These are phyloP conservation scores for Zymoseptoria crescenta DNA, from an alignment of 2,329 filamentous ascomycete genomes.

Conservation along the genomic window DNA sequence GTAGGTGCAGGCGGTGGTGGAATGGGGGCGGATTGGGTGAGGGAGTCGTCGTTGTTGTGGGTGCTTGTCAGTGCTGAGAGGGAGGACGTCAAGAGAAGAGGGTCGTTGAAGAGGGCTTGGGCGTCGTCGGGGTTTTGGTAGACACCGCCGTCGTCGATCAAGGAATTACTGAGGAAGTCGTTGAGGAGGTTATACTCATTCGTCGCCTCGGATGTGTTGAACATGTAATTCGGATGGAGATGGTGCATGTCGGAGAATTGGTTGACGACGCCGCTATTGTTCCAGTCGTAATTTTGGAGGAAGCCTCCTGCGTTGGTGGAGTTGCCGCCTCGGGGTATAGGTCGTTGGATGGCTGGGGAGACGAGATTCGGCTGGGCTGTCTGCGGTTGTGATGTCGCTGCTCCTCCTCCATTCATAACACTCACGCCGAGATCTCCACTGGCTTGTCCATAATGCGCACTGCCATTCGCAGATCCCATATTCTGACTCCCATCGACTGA, in stretches of 20 bases:
- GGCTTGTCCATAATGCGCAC: slow-evolving; percentile 7
- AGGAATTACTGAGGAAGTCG: slow-evolving; percentile 87
- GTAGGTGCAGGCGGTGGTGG: slow-evolving; percentile 15
- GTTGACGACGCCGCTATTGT: slow-evolving; percentile 66
- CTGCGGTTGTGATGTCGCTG: slow-evolving; percentile 39
- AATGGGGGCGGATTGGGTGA: slow-evolving; percentile 21
- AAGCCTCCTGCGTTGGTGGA: slow-evolving; percentile 44
- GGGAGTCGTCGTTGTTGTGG: slow-evolving; percentile 26
- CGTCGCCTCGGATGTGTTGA: slow-evolving; percentile 84
- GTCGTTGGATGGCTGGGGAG: slow-evolving; percentile 55
- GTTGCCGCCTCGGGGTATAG: slow-evolving; percentile 29
- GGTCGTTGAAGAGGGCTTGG: slow-evolving; percentile 52
- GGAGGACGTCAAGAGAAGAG: slow-evolving; percentile 40
- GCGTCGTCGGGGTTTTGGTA: slow-evolving; percentile 37
- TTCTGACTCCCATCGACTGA: slow-evolving; percentile 20
- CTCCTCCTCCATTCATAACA: slow-evolving; percentile 6
- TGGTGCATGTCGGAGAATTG: slow-evolving; percentile 92
- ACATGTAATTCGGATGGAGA: slow-evolving; percentile 91
- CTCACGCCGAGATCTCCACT: slow-evolving; percentile 7
- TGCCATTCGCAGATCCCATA: slow-evolving; percentile 7
- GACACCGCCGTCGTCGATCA: slow-evolving; percentile 61
- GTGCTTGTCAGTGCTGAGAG: slow-evolving; percentile 40
- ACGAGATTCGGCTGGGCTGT: slow-evolving; percentile 65
- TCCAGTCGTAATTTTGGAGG: slow-evolving; percentile 53
- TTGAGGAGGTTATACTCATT: slow-evolving; percentile 96